These are phyloP conservation scores for Colletotrichum melonis DNA, from an alignment of 2,329 filamentous ascomycete species.

Conservation along the genomic window DNA sequence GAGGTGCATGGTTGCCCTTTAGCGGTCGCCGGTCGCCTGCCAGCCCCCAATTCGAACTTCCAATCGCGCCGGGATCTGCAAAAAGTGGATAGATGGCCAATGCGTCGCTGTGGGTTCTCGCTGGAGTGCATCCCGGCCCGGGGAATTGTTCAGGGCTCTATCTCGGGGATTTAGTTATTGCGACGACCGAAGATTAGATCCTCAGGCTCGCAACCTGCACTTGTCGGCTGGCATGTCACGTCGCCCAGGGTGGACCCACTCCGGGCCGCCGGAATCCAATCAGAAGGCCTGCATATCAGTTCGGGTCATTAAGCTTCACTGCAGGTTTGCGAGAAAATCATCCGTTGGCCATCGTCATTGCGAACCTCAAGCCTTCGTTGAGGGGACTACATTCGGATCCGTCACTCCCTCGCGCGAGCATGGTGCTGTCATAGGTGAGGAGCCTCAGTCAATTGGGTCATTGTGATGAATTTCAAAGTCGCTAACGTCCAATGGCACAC, in stretches of 20 bases:
- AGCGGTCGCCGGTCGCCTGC: conserved; percentile 4
- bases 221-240: background rate
- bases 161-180: conserved; percentile 1
- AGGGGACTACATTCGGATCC: conserved; percentile 4
- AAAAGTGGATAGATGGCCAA: conserved; percentile 4
- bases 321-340: conserved; percentile 21
- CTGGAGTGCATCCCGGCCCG: background rate
- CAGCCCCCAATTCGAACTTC: conserved; percentile 8
- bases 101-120: background rate
- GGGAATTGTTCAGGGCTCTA: background rate
- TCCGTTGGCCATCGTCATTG: background rate
- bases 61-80: conserved; percentile 23
- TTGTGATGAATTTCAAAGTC: no score
- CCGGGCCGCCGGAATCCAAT: conserved; percentile 12
- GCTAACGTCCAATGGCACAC: conserved; percentile 25
- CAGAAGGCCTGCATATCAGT: conserved; percentile 18
- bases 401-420: conserved; percentile 25
- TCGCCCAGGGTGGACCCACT: conserved; percentile 1
- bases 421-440: conserved; percentile 35
- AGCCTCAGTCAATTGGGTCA: background rate
- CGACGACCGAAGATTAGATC: conserved; percentile 3
- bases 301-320: conserved; percentile 19
- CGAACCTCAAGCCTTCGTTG: conserved; percentile 9
- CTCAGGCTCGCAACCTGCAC: conserved; percentile 3
- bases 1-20: conserved; percentile 22